Evolutionary conservation across 352 stramenopile genomes (phyloP).

Genomic region (Globisporangium ultimum): DNA sequence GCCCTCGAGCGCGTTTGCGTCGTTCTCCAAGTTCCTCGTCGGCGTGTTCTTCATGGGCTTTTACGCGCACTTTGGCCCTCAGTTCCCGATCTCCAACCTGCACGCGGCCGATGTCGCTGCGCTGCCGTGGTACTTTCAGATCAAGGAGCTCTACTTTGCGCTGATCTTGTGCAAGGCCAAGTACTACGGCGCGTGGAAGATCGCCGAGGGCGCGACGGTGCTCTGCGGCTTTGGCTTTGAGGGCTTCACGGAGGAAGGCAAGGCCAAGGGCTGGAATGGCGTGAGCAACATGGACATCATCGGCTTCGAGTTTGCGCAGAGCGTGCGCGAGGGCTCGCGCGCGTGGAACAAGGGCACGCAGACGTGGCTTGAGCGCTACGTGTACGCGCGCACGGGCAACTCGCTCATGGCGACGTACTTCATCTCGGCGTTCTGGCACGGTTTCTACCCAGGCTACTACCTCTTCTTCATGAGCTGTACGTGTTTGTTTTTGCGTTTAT

Average conservation of each 20-base stretch:
- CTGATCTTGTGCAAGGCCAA: conserved; percentile 91
- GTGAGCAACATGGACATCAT: conserved; percentile 97
- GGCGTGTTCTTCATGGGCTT: conserved; percentile 60
- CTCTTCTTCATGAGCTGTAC: conserved; percentile 90
- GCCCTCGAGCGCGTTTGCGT: conserved; percentile 58
- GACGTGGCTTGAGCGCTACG: conserved; percentile 93
- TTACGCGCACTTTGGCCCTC: conserved; percentile 41
- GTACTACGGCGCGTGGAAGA: conserved; percentile 97
- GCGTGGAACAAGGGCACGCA: conserved; percentile 98
- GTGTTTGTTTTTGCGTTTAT: conserved; percentile 10
- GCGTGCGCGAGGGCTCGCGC: conserved; percentile 84
- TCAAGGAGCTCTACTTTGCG: conserved; percentile 85
- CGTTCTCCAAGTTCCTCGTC: conserved; percentile 80
- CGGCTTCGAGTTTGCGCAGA: conserved; percentile 92
- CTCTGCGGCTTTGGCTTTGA: conserved; percentile 92
- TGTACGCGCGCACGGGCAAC: conserved; percentile 92
- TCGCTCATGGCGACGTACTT: conserved; percentile 91
- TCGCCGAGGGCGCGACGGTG: conserved; percentile 76
- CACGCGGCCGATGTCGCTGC: conserved; percentile 37
- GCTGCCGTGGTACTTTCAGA: conserved; percentile 56
- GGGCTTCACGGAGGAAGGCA: conserved; percentile 89
- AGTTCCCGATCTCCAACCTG: conserved; percentile 52
- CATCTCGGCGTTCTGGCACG: conserved; percentile 95
- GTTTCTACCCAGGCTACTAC: conserved; percentile 97
- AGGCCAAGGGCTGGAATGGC: conserved; percentile 89